phyloP scores from a whole-genome alignment of 2,329 filamentous ascomycete genomes.

The Calonectria hawksworthii region DNA sequence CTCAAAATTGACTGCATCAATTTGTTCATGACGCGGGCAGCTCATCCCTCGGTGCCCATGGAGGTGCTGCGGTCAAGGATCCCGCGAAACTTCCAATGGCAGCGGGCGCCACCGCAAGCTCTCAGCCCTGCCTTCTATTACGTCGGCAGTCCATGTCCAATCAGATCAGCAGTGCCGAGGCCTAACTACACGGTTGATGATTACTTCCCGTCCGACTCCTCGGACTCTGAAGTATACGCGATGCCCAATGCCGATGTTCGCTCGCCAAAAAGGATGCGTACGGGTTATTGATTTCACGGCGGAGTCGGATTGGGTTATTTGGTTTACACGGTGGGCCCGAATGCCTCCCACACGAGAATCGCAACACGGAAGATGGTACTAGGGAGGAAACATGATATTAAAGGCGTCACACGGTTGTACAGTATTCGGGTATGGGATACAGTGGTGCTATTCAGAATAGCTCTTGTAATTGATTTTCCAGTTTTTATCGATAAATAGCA shows the following conservation, averaged over 20 bases:
- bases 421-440: background rate
- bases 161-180: background rate
- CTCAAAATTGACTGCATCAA: background rate
- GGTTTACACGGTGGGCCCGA: background rate
- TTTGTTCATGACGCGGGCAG: background rate
- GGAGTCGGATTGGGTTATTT: background rate
- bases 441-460: background rate
- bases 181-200: background rate
- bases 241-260: background rate
- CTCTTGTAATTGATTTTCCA: background rate
- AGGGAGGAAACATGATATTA: background rate
- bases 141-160: background rate
- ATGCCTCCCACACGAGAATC: background rate
- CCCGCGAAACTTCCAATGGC: background rate
- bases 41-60: conserved; percentile 2
- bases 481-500: background rate
- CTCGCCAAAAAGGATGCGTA: background rate
- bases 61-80: background rate
- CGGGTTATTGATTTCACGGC: background rate
- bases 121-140: background rate
- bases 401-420: too few species aligned
- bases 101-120: background rate
- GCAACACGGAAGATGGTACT: background rate
- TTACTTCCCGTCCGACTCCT: background rate
- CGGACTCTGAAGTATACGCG: background rate